Evolutionary conservation across 768 basidiomycete genomes (phyloP), one percentile per base, ranked within the genome.

Genomic region (Termitomyces sp.): DNA sequence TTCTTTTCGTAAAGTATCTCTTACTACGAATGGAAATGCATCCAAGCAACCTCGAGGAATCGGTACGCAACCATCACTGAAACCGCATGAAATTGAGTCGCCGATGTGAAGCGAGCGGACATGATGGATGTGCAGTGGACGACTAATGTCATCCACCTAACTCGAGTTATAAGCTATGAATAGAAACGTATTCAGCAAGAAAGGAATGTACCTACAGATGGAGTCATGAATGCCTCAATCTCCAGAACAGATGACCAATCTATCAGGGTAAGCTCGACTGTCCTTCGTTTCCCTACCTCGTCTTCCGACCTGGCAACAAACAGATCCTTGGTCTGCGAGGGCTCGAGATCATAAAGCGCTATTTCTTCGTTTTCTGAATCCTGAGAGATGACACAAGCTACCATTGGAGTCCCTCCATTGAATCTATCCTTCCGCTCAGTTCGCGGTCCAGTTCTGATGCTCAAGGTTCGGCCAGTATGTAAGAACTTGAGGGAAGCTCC

Each of bases 381-480:
- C 22, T 41, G 18, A 16, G 59, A 56, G 14, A 60, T 56, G 12
- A 56, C 32, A 24, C 55, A 60, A 34, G 37, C 55, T 9, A 59
- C 13, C 59, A 60, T 60, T 37, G 55, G 46, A 9, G 59, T 60
- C 14, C 59, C 59, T 55, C 59, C 54, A 14, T 59, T 59, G 20
- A 56, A 59, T 2, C 49, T 27, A n/a, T 59, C 54, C 22, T 59
- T 59, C 4, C 54, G 53, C 20, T 55, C 54, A 22, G 49, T 52
- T 16, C 42, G 48, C 13, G 54, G 34, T 5, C 55, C 59, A 32
- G 29, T 36, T 42, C 27, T 52, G 5, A 60, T 53, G 39, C 59
- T 60, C 29, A 56, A 24, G 12, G 54, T 32, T 36, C 14, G 46
- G 9, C 55, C 46, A 42, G 59, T 53, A 39, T 56, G 27, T 20